Percentiles rank a stretch among this genome's conserved stretches.
phyloP scores from a whole-genome alignment of 1,139 yeast species.

The Pneumocystis sp. region DNA sequence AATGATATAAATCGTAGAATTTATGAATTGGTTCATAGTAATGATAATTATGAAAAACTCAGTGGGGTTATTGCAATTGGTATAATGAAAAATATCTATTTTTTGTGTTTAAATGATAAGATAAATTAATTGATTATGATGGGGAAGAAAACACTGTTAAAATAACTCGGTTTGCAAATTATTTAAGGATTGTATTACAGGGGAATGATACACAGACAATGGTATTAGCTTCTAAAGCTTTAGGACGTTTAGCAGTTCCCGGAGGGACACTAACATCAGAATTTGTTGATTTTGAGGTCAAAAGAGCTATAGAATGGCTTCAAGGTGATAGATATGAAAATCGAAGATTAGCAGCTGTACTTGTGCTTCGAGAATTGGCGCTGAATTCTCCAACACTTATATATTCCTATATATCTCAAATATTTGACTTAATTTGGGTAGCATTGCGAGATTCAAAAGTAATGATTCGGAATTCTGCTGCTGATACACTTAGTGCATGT shows the following conservation, averaged over 20 bases:
- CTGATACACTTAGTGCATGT: conserved; percentile 64
- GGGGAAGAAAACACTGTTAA: conserved; percentile 71
- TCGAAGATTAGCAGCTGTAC: conserved; percentile 79
- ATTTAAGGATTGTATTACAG: conserved; percentile 63
- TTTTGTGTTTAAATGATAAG: conserved; percentile 19
- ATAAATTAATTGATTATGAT: conserved; percentile 69
- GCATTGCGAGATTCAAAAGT: conserved; percentile 69
- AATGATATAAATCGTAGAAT: conserved; percentile 78
- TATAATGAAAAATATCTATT: background rate
- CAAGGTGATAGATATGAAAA: conserved; percentile 57
- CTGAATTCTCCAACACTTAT: conserved; percentile 75
- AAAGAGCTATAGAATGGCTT: conserved; percentile 80
- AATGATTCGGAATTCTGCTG: conserved; percentile 68
- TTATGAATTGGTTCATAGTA: conserved; percentile 67
- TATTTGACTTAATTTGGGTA: conserved; percentile 72
- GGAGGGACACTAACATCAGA: conserved; percentile 84
- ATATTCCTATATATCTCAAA: conserved; percentile 61
- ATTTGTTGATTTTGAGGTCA: conserved; percentile 83
- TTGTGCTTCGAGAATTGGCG: conserved; percentile 71
- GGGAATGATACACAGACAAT: conserved; percentile 72
- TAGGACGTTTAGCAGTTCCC: conserved; percentile 78
- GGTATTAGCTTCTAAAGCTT: conserved; percentile 70
- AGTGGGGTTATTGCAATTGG: conserved; percentile 80
- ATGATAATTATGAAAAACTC: conserved; percentile 54
- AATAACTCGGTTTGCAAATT: conserved; percentile 80